A percentile compares a stretch with the other conserved stretches of the same genome.
These are phyloP conservation scores for Prunus salicina DNA, from an alignment of 306 rosid genomes.

Conservation along the genomic window DNA sequence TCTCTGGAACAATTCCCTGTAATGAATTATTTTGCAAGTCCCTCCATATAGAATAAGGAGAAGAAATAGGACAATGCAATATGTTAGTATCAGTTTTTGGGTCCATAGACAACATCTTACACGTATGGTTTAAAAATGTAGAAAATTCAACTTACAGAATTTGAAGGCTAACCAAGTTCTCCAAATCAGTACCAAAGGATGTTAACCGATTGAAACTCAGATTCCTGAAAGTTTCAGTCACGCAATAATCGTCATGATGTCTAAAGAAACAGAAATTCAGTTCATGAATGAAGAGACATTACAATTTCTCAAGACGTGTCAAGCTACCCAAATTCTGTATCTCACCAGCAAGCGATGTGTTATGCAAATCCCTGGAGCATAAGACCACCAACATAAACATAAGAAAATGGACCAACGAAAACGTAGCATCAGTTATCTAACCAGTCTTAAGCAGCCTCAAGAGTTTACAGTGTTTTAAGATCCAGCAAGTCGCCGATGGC, in stretches of 20 bases:
- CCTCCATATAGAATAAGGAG: slow-evolving; percentile 32
- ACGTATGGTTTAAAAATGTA: not conserved
- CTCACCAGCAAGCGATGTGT: slow-evolving; percentile 74
- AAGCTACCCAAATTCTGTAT: slow-evolving; percentile 77
- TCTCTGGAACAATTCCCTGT: slow-evolving; percentile 70
- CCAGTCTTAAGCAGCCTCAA: slow-evolving; percentile 1
- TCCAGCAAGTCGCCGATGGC: slow-evolving; percentile 85
- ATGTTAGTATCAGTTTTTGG: slow-evolving; percentile 8
- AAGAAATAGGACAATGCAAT: slow-evolving; percentile 3
- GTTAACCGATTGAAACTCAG: slow-evolving; percentile 77
- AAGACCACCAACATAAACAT: slow-evolving; percentile 1
- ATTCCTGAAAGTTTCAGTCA: slow-evolving; percentile 61
- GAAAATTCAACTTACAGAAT: slow-evolving; percentile 53
- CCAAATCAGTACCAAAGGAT: slow-evolving; percentile 70
- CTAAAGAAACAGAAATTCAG: not conserved
- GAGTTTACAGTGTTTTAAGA: slow-evolving; percentile 74
- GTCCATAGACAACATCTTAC: not conserved
- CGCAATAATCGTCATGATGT: slow-evolving; percentile 5
- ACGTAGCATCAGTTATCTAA: not conserved
- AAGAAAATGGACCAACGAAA: slow-evolving; percentile 2
- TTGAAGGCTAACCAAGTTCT: slow-evolving; percentile 66
- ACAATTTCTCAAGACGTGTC: slow-evolving; percentile 77
- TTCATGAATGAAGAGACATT: slow-evolving; percentile 28
- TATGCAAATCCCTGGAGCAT: slow-evolving; percentile 81
- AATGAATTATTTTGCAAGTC: slow-evolving; percentile 81